A percentile compares a stretch with the other conserved stretches of the same genome.
These are phyloP conservation scores for Didymella glomerata DNA, from an alignment of 2,329 filamentous ascomycete species.

Conservation along the genomic window DNA sequence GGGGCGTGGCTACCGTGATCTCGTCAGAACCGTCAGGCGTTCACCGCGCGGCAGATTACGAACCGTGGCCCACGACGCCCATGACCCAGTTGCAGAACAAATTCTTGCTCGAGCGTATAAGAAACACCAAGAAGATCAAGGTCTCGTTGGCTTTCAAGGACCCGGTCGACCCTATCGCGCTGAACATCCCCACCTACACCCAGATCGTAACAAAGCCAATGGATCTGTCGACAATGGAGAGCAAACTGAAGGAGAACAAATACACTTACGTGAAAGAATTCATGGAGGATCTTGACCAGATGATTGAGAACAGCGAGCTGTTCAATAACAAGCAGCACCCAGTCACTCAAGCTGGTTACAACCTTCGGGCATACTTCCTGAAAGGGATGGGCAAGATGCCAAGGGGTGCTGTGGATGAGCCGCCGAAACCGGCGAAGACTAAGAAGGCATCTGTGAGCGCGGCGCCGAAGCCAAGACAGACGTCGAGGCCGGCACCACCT, in stretches of 20 bases:
- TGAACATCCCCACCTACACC: conserved; percentile 78
- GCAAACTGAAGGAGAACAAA: conserved; percentile 73
- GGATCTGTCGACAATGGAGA: conserved; percentile 84
- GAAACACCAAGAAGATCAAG: conserved; percentile 85
- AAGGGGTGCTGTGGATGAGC: conserved; percentile 62
- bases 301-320: conserved; percentile 77
- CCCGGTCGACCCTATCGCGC: conserved; percentile 78
- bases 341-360: conserved; percentile 73
- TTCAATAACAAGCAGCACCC: conserved; percentile 86
- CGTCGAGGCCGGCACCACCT: conserved; percentile 55
- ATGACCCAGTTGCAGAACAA: conserved; percentile 66
- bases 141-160: conserved; percentile 77
- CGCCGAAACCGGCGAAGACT: conserved; percentile 65
- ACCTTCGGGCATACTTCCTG: conserved; percentile 66
- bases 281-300: conserved; percentile 75
- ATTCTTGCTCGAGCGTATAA: conserved; percentile 71
- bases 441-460: conserved; percentile 47
- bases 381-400: conserved; percentile 69
- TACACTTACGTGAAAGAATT: conserved; percentile 78
- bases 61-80: conserved; percentile 44
- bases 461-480: conserved; percentile 55
- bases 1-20: conserved; percentile 35
- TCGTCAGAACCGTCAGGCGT: conserved; percentile 44
- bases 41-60: conserved; percentile 46
- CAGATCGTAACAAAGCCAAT: conserved; percentile 78